Conservation (phyloP, 306 rosid species). For the Carpinus viminea region DNA sequence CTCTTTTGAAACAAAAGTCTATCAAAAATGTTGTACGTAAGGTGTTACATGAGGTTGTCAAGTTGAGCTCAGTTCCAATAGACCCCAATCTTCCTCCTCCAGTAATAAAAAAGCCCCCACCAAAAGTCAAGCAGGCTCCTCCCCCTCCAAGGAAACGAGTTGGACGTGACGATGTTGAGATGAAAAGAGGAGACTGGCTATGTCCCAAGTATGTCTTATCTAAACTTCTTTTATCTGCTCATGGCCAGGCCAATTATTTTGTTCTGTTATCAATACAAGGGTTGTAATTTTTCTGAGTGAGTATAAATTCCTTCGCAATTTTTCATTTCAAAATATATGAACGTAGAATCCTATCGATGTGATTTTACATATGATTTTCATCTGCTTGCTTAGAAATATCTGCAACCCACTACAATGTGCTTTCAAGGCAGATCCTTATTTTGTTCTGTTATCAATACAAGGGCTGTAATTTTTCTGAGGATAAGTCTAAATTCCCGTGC, state of each 20-base stretch:
- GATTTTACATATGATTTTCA: neutral
- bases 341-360: neutral
- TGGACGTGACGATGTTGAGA: slow-evolving; percentile 94
- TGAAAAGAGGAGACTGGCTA: slow-evolving; percentile 98
- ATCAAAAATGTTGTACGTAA: slow-evolving; percentile 82
- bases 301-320: slow-evolving; percentile 11
- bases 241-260: slow-evolving; percentile 1
- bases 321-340: neutral
- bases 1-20: slow-evolving; percentile 76
- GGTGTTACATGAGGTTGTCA: slow-evolving; percentile 89
- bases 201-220: slow-evolving; percentile 83
- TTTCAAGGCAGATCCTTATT: slow-evolving; percentile 4
- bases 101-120: slow-evolving; percentile 73
- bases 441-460: too few species aligned
- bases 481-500: slow-evolving; percentile 15
- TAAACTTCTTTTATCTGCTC: slow-evolving; percentile 23
- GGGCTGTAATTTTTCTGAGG: neutral
- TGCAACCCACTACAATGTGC: neutral
- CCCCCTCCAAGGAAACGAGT: slow-evolving; percentile 87
- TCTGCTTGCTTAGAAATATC: neutral
- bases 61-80: slow-evolving; percentile 90
- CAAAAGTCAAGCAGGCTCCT: slow-evolving; percentile 93
- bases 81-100: slow-evolving; percentile 94
- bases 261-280: neutral
- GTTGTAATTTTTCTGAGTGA: slow-evolving; percentile 3